These are phyloP conservation scores for Berberis vulgaris DNA, from an alignment of 164 flowering plant genomes.

Conservation along the genomic window DNA sequence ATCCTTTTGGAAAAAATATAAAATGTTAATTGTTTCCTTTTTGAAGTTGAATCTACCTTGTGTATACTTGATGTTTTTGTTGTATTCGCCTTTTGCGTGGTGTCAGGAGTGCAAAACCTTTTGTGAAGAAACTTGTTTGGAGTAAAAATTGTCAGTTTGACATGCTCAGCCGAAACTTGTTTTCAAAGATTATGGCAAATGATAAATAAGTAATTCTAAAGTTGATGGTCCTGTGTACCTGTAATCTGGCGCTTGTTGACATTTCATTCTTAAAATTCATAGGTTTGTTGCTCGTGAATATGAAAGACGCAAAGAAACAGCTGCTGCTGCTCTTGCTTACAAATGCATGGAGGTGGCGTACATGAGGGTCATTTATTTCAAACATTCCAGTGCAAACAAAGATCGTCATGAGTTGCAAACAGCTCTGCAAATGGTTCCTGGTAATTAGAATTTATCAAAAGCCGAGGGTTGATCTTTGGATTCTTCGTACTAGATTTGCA, in stretches of 20 bases:
- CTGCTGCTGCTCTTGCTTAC: constrained; percentile 77
- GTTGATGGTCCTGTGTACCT: background rate
- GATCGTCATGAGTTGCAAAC: constrained; percentile 57
- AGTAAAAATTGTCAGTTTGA: too few species aligned
- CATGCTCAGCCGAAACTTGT: too few species aligned
- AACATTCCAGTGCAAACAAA: constrained; percentile 28
- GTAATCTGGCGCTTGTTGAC: background rate
- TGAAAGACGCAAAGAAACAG: constrained; percentile 58
- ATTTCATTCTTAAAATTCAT: constrained; percentile 7
- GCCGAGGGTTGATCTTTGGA: background rate
- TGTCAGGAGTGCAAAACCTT: too few species aligned
- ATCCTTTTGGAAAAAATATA: too few species aligned
- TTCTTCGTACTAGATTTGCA: background rate
- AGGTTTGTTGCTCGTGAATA: constrained; percentile 71
- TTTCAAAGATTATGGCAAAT: background rate
- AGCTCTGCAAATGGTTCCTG: constrained; percentile 49
- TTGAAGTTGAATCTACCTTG: too few species aligned
- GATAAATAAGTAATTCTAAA: background rate
- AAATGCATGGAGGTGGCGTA: constrained; percentile 89
- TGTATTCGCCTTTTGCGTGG: too few species aligned
- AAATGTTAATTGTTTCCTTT: too few species aligned
- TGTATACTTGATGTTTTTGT: too few species aligned
- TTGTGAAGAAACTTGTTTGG: too few species aligned
- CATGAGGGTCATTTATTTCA: constrained; percentile 55
- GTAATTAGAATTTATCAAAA: constrained; percentile 23